Base-by-base conservation (phyloP, 371 early-diverging fungal species). In the Rhizopus stolonifer region DNA sequence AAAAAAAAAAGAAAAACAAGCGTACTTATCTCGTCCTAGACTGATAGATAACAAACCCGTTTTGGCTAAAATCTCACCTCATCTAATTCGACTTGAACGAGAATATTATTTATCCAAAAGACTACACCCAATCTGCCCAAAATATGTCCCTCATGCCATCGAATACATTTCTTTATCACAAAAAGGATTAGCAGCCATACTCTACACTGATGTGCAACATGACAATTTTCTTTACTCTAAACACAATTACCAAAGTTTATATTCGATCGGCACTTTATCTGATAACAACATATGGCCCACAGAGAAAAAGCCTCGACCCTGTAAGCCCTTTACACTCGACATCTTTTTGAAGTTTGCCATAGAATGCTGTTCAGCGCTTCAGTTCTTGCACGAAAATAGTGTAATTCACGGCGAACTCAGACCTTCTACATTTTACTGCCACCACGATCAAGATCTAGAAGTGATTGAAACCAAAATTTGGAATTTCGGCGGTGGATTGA, bases 391-490 rank as follows among this genome's bases (percentile, higher is more conserved):
- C 51, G 67, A 64, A 32, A 72, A 70, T 47, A 63, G 65, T 17
- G 64, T 67, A 7, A 57, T 72, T 25, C 76, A 75, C 34, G 76
- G 72, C 11, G 76, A 75, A 39, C 36, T 75, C 13, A 49, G 72
- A 3, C 72, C 64, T 4, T 60, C 64, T 15, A 61, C 72, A 1
- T 75, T 75, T 25, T 52, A 53, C 21, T 53, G 46, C 15, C 18
- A 26, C 10, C 18, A 32, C 19, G 19, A 47, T n/a, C 58, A 54
- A 36, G 40, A 56, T 9, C 49, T 58, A 26, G 46, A 54, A 19
- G 39, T 56, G 9, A 21, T 57, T n/a, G 36, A 42, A 13, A 51
- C 60, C 4, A 75, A 69, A 34, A 61, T 75, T n/a, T 67, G 63
- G 60, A 72, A 67, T 26, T 69, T 72, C 51, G 70, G 72, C 3